Evolutionary conservation across 306 rosid genomes (phyloP).

Genomic region (Cucurbita moschata): DNA sequence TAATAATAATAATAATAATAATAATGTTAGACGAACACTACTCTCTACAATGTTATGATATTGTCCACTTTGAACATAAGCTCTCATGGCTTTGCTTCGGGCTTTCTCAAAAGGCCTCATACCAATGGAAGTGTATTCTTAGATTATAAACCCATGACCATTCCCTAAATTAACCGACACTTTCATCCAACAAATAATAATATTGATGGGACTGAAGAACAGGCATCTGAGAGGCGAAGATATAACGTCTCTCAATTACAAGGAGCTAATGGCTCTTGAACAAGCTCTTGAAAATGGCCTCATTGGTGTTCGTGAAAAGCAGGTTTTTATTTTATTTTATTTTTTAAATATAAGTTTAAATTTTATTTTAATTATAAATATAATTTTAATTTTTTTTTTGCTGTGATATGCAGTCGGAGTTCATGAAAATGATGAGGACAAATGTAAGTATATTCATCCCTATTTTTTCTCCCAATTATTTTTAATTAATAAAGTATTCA

Average conservation of each 20-base stretch:
- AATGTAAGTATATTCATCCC: slow-evolving; percentile 29
- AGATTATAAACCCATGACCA: no score
- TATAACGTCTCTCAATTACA: slow-evolving; percentile 48
- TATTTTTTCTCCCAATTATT: background rate
- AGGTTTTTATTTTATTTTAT: slow-evolving; percentile 16
- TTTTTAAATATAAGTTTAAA: background rate
- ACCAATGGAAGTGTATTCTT: no score
- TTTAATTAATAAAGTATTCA: no score
- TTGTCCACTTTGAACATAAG: no score
- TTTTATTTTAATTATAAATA: background rate
- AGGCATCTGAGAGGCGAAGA: slow-evolving; percentile 95
- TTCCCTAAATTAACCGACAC: no score
- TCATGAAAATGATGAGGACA: slow-evolving; percentile 29
- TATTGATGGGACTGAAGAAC: no score
- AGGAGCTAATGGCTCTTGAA: slow-evolving; percentile 58
- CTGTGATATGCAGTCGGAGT: slow-evolving; percentile 34
- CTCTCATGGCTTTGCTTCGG: no score
- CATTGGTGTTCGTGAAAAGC: slow-evolving; percentile 28
- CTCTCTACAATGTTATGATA: no score
- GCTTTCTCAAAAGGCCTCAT: no score
- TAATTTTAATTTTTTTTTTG: slow-evolving; percentile 1
- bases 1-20: no score
- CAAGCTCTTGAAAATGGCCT: slow-evolving; percentile 64
- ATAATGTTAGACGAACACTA: no score
- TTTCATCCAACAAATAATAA: no score